These are phyloP conservation scores for Sugiyamaella chiloensis DNA, from an alignment of 805 yeast species.

Conservation along the genomic window DNA sequence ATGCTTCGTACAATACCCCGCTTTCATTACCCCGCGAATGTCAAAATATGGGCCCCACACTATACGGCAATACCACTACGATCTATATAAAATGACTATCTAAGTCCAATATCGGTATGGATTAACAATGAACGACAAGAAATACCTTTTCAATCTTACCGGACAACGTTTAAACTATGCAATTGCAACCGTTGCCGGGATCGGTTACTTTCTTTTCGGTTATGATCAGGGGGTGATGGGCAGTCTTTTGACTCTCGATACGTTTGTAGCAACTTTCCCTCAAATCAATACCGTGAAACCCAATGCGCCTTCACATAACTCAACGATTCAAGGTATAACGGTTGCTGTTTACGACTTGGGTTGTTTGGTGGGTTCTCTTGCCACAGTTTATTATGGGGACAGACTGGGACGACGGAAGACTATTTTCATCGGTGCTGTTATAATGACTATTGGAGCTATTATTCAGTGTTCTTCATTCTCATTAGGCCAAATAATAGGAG, in stretches of 20 bases:
- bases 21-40: too few species aligned
- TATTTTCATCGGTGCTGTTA: slow-evolving; percentile 51
- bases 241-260: neutral
- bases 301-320: neutral
- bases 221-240: slow-evolving; percentile 4
- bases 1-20: too few species aligned
- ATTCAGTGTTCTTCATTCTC: slow-evolving; percentile 60
- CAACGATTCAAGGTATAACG: slow-evolving; percentile 15
- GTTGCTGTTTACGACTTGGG: slow-evolving; percentile 48
- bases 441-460: slow-evolving; percentile 57
- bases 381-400: slow-evolving; percentile 59
- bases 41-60: too few species aligned
- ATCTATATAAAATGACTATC: too few species aligned
- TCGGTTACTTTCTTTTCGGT: slow-evolving; percentile 1
- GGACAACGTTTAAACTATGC: neutral
- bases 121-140: too few species aligned
- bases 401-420: slow-evolving; percentile 59
- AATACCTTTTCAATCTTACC: neutral
- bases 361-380: slow-evolving; percentile 64
- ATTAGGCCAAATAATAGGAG: slow-evolving; percentile 66
- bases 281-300: neutral
- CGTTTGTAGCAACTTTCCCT: neutral
- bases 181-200: slow-evolving; percentile 1
- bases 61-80: too few species aligned
- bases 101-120: too few species aligned